Percentiles rank a stretch among this genome's conserved stretches.
Conservation (phyloP, 371 early-diverging fungal genomes). For the Encephalitozoon hellem region DNA sequence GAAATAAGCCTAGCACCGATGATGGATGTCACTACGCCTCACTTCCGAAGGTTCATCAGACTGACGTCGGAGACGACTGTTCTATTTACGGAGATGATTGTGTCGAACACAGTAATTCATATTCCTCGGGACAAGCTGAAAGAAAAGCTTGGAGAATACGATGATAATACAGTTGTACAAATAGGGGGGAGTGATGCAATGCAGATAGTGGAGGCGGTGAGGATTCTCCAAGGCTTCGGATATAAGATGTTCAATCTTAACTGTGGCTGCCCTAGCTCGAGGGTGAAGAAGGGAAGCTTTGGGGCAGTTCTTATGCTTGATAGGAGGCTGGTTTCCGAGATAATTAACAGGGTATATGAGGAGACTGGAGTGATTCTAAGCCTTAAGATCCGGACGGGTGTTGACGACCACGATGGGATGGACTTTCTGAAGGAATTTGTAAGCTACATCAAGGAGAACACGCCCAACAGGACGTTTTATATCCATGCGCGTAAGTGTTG, state of each 20-base stretch:
- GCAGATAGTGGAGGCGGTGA: slow-evolving; percentile 49
- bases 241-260: slow-evolving; percentile 59
- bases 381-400: slow-evolving; percentile 60
- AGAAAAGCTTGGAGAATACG: slow-evolving; percentile 52
- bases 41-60: slow-evolving; percentile 57
- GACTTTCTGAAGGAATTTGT: slow-evolving; percentile 58
- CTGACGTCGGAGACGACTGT: slow-evolving; percentile 43
- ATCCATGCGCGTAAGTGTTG: slow-evolving; percentile 77
- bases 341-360: slow-evolving; percentile 57
- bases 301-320: slow-evolving; percentile 61
- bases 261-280: slow-evolving; percentile 61
- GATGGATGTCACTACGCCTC: slow-evolving; percentile 61
- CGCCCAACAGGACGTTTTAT: slow-evolving; percentile 63
- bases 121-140: slow-evolving; percentile 35
- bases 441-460: slow-evolving; percentile 60
- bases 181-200: slow-evolving; percentile 59
- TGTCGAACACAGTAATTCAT: slow-evolving; percentile 54
- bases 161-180: slow-evolving; percentile 58
- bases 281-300: slow-evolving; percentile 61
- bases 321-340: slow-evolving; percentile 42
- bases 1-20: slow-evolving; percentile 61
- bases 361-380: slow-evolving; percentile 52
- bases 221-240: slow-evolving; percentile 31
- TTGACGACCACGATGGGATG: slow-evolving; percentile 60
- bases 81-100: slow-evolving; percentile 62